Percentiles rank a stretch among this genome's conserved stretches.
Conservation (phyloP, 495 filamentous ascomycete genomes). For the Podospora anserina region DNA sequence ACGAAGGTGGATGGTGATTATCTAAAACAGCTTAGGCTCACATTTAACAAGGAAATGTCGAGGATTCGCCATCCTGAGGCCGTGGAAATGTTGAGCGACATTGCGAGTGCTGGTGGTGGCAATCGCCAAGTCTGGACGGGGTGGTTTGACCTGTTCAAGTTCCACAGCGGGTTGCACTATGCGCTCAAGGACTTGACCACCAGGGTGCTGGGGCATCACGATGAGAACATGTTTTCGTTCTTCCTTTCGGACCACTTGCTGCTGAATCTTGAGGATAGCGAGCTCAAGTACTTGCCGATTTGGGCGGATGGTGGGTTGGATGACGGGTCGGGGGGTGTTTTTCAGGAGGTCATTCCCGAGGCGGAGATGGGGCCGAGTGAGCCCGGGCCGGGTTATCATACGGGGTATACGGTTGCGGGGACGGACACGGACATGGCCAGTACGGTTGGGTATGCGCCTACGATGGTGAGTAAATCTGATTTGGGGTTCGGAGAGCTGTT, state of each 20-base stretch:
- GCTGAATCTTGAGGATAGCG: conserved; percentile 34
- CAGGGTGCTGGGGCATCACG: conserved; percentile 1
- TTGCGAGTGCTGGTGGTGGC: background rate
- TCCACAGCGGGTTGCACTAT: conserved; percentile 10
- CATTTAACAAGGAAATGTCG: too few species aligned
- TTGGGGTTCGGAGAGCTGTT: conserved; percentile 23
- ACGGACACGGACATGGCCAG: conserved; percentile 14
- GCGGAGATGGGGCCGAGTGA: conserved; percentile 42
- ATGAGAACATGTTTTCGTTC: conserved; percentile 20
- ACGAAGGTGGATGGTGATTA: background rate
- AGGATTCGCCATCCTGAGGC: background rate
- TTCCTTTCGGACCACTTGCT: conserved; percentile 34
- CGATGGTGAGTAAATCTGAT: conserved; percentile 24
- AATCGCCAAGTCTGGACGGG: background rate
- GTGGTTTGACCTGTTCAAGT: conserved; percentile 9
- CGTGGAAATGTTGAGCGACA: background rate
- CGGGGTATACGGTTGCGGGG: conserved; percentile 35
- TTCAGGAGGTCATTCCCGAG: conserved; percentile 36
- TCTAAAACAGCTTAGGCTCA: background rate
- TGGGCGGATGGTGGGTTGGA: conserved; percentile 46
- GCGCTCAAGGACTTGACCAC: background rate
- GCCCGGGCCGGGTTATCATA: conserved; percentile 45
- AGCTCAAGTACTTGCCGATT: conserved; percentile 44
- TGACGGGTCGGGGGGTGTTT: conserved; percentile 47
- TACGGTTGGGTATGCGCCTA: conserved; percentile 2